Base-by-base conservation (phyloP, 805 yeast genomes). In the Candida lessepsii region DNA sequence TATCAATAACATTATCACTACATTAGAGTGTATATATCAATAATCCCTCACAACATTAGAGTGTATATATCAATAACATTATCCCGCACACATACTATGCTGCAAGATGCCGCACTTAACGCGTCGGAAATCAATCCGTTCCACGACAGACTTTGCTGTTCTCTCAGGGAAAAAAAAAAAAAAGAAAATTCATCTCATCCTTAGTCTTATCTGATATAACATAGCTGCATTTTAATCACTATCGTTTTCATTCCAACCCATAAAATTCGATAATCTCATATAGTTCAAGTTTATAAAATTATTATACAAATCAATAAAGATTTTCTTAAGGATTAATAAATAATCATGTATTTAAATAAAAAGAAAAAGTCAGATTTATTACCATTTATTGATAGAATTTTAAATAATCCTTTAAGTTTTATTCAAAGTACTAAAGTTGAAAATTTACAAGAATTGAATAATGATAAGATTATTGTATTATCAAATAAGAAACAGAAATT, bases 341-440 rank as follows among this genome's bases (percentile, higher is more conserved):
- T n/a, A 25, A 35, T 26, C 25, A 39, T 39, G 35, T 30, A 39
- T 20, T 33, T 39, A 14, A 31, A 31, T n/a, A 38, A 38, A 28
- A 39, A 39, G 29, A 39, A 39, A 27, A 47, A 47, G 40, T 42
- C 35, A 27, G 39, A 30, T 4, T 21, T 45, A 18, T 42, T 37
- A 20, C 51, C 51, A 4, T 42, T 48, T 20, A 45, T 48, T 21
- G 51, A 48, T 35, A 32, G 45, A 21, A 45, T 45, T 15, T 33
- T 48, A 13, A 39, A 26, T 31, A 45, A 45, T 29, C 51, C 51
- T 9, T 37, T 48, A 15, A 45, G 46, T 30, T 48, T 48, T 28
- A 48, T 48, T 18, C 50, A 50, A 21, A 41, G 40, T 14, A 49
- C 37, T 24, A 38, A 43, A 19, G 43, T 42, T 8, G 52, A 51